Base-by-base conservation (phyloP, 2,329 filamentous ascomycete species). In the Plenodomus lindquistii region DNA sequence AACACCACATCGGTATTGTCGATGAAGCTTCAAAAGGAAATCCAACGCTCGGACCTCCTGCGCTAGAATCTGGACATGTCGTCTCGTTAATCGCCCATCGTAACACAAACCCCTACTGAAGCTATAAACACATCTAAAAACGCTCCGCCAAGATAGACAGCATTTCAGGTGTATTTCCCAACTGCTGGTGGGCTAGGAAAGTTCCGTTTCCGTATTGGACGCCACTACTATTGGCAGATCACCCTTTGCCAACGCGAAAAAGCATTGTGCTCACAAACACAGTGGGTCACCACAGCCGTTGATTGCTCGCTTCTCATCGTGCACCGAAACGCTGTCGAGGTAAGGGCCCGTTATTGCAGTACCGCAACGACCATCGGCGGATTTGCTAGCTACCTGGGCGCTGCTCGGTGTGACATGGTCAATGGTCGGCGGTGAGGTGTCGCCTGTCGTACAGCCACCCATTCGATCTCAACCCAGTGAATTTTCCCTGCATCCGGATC, bases 401-500 rank as follows among this genome's bases (percentile, higher is more conserved):
- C 24, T 44, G 40, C 37, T 24, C 40, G 55, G 60, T 54, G 44
- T 50, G 34, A 51, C 48, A 44, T 37, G 15, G 38, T 45, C 44
- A 44, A 44, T 37, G 15, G 38, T 45, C 44, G 45, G 50, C 52
- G 53, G 54, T 57, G 50, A 63, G 41, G 27, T 37, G 41, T 35
- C 44, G 11, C 22, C 46, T 20, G 44, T 50, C 39, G 42, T 44
- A 54, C 55, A 37, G 48, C 45, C 52, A 37, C 52, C 17, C 42
- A 47, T 39, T 39, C 54, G 44, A 55, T 48, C 47, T 35, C 39
- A 41, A 43, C 40, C 37, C 37, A 50, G 38, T 52, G 40, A 51
- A 57, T 59, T 53, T 57, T 57, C 59, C 65, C 60, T 68, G 62
- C 60, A 55, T 61, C 45, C 58, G 55, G 57, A 58, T 57, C 54